Evolutionary conservation across 1,284 basidiomycete genomes (phyloP).

Genomic region (Ceratobasidium sp.): DNA sequence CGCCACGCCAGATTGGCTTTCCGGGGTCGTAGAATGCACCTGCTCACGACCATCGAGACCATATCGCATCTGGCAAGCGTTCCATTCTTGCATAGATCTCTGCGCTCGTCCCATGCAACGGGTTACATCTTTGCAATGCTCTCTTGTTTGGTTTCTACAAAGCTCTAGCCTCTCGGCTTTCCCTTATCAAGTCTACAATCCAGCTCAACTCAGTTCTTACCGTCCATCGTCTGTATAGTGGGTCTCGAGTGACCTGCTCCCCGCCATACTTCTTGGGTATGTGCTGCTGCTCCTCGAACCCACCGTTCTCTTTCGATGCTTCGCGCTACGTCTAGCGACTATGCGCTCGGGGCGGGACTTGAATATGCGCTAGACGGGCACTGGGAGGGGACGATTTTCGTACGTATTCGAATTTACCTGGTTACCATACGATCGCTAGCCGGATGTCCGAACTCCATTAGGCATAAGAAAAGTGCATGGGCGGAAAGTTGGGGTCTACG

Average conservation of each 20-base stretch:
- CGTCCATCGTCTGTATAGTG: constrained; percentile 17
- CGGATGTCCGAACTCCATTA: not conserved
- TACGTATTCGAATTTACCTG: not conserved
- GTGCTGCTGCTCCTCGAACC: constrained; percentile 13
- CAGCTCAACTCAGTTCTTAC: constrained; percentile 38
- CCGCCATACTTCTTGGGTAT: constrained; percentile 14
- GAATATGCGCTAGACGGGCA: not conserved
- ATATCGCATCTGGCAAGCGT: constrained; percentile 26
- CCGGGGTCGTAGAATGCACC: not conserved
- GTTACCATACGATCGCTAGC: not conserved
- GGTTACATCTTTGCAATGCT: constrained; percentile 3
- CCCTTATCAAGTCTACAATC: constrained; percentile 29
- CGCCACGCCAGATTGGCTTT: not conserved
- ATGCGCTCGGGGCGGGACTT: constrained; percentile 9
- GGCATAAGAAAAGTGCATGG: not conserved
- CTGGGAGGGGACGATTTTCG: not conserved
- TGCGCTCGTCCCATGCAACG: constrained; percentile 6
- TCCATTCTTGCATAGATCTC: constrained; percentile 19
- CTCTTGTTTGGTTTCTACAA: constrained; percentile 25
- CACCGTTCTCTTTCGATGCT: not conserved
- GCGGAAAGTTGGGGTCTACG: not conserved
- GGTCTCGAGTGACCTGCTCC: not conserved
- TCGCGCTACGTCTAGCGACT: not conserved
- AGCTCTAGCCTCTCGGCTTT: constrained; percentile 1
- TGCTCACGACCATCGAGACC: constrained; percentile 22